These are phyloP conservation scores for Coprinopsis cinerea DNA, from an alignment of 768 basidiomycete genomes.

Conservation along the genomic window DNA sequence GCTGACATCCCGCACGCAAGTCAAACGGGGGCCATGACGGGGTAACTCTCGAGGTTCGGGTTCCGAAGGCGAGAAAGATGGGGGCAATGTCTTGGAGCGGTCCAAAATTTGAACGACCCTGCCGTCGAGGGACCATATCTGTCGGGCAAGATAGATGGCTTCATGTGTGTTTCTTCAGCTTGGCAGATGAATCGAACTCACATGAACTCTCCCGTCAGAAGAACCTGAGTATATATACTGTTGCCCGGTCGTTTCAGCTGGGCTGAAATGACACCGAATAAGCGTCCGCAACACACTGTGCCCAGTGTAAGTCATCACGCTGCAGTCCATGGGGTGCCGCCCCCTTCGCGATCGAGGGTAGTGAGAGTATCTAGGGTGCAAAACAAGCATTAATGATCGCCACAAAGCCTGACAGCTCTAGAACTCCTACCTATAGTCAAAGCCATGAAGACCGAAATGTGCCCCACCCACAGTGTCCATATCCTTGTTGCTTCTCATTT, in stretches of 20 bases:
- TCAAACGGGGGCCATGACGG: constrained; percentile 22
- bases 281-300: constrained; percentile 87
- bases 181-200: constrained; percentile 27
- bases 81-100: constrained; percentile 65
- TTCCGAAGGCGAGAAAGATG: constrained; percentile 67
- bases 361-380: constrained; percentile 47
- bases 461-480: constrained; percentile 47
- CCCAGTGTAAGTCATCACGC: constrained; percentile 93
- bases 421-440: constrained; percentile 74
- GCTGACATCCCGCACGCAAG: constrained; percentile 87
- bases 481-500: constrained; percentile 75
- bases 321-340: constrained; percentile 81
- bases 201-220: constrained; percentile 79
- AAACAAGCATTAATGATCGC: constrained; percentile 1
- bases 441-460: constrained; percentile 53
- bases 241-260: constrained; percentile 82
- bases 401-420: neutral
- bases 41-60: constrained; percentile 35
- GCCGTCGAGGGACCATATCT: constrained; percentile 97
- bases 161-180: constrained; percentile 4
- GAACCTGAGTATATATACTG: constrained; percentile 96
- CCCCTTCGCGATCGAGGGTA: constrained; percentile 57
- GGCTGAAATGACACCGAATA: constrained; percentile 96
- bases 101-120: constrained; percentile 78
- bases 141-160: constrained; percentile 2